Evolutionary conservation across 2,329 filamentous ascomycete species (phyloP).

Genomic region (Paradendryphiella salina): DNA sequence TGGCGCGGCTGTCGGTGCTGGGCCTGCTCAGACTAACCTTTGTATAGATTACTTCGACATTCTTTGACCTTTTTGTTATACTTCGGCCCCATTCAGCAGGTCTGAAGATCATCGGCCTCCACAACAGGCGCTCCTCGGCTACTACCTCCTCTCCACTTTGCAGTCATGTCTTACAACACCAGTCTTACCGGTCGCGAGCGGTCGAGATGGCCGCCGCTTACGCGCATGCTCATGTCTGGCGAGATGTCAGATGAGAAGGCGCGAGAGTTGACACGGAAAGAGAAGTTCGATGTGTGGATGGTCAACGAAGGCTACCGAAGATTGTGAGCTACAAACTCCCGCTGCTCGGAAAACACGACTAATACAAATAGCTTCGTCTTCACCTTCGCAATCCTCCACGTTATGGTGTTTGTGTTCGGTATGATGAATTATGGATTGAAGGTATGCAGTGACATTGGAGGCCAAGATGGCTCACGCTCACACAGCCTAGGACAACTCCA

Average conservation of each 20-base stretch:
- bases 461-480: slow-evolving; percentile 7
- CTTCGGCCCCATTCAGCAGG: slow-evolving; percentile 46
- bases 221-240: slow-evolving; percentile 79
- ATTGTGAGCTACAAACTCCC: slow-evolving; percentile 61
- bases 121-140: slow-evolving; percentile 25
- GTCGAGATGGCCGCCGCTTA: slow-evolving; percentile 80
- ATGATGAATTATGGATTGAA: slow-evolving; percentile 80
- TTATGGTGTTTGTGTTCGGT: slow-evolving; percentile 76
- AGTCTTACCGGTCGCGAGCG: slow-evolving; percentile 60
- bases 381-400: slow-evolving; percentile 72
- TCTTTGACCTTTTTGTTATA: slow-evolving; percentile 32
- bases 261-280: slow-evolving; percentile 67
- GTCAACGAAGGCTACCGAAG: slow-evolving; percentile 82
- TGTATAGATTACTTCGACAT: slow-evolving; percentile 37
- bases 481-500: slow-evolving; percentile 61
- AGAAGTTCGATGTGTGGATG: slow-evolving; percentile 85
- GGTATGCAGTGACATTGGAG: slow-evolving; percentile 33
- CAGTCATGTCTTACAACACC: slow-evolving; percentile 39
- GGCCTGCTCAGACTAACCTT: slow-evolving; percentile 21
- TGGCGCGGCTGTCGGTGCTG: neutral
- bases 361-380: slow-evolving; percentile 68
- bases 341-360: slow-evolving; percentile 17
- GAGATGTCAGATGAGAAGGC: slow-evolving; percentile 77
- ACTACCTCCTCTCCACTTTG: slow-evolving; percentile 13
- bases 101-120: slow-evolving; percentile 43